Percentiles rank a stretch among this genome's conserved stretches.
These are phyloP conservation scores for Anisodus tanguticus DNA, from an alignment of 257 asterid genomes.

Conservation along the genomic window DNA sequence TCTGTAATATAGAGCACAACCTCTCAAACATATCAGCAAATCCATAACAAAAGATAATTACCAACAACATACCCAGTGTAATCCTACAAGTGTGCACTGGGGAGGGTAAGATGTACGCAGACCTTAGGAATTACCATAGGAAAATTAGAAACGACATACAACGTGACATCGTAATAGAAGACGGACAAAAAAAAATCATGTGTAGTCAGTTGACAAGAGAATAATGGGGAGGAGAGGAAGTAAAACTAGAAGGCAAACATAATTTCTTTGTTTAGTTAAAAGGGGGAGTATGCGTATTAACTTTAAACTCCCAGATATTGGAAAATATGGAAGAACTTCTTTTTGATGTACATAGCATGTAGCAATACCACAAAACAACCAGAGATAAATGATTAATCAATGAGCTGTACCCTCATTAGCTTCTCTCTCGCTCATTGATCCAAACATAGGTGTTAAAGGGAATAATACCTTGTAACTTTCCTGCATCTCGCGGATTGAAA, in stretches of 20 bases:
- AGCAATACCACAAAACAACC: constrained; percentile 10
- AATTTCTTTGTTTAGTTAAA: constrained; percentile 22
- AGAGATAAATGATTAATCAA: background rate
- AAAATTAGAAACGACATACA: background rate
- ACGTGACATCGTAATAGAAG: background rate
- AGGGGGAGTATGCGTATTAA: background rate
- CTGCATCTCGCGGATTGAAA: constrained; percentile 90
- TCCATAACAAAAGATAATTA: background rate
- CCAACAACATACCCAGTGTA: too few relatives aligned
- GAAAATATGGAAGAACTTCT: background rate
- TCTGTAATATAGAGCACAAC: background rate
- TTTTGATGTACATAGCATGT: constrained; percentile 25
- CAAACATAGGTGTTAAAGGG: background rate
- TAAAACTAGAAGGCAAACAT: constrained; percentile 20
- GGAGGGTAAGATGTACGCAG: too few relatives aligned
- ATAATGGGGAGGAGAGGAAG: background rate
- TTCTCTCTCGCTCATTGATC: background rate
- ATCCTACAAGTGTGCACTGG: too few relatives aligned
- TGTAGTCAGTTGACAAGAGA: background rate
- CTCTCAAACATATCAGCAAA: constrained; percentile 11
- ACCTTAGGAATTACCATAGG: background rate
- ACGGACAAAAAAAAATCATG: background rate
- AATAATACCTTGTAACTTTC: constrained; percentile 76
- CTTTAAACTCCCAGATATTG: constrained; percentile 5
- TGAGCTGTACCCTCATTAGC: background rate